Conservation (phyloP, 2,329 filamentous ascomycete genomes). For the Aspergillus caelatus region DNA sequence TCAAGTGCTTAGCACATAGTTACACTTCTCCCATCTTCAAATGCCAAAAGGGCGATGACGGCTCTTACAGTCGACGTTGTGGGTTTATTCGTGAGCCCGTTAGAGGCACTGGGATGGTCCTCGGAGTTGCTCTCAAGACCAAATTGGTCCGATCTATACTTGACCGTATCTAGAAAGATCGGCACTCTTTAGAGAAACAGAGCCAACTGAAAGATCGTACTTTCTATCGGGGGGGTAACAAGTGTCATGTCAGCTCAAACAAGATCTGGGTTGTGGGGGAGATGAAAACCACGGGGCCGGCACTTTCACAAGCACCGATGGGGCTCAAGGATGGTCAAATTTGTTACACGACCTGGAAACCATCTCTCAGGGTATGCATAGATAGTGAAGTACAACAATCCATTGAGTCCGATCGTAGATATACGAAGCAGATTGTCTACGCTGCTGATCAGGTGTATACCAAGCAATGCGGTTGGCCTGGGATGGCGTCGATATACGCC, state of each 20-base stretch:
- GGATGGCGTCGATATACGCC: background rate
- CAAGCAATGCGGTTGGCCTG: background rate
- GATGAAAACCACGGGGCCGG: background rate
- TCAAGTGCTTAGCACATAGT: background rate
- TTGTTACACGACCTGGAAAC: background rate
- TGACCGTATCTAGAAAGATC: background rate
- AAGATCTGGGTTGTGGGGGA: background rate
- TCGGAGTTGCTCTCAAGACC: background rate
- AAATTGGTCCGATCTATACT: background rate
- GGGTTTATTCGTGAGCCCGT: background rate
- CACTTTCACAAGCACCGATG: background rate
- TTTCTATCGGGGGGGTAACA: background rate
- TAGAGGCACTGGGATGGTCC: background rate
- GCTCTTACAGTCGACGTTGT: background rate
- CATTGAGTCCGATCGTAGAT: background rate
- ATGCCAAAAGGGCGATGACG: background rate
- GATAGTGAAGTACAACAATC: no score
- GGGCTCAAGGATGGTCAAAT: background rate
- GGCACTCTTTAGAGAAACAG: background rate
- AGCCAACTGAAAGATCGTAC: background rate
- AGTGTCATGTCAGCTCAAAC: background rate
- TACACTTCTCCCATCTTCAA: background rate
- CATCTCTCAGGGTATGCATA: background rate
- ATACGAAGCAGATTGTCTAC: background rate
- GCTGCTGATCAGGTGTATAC: background rate